A percentile compares a stretch with the other conserved stretches of the same genome.
These are phyloP conservation scores for Tirmania nivea DNA, from an alignment of 495 filamentous ascomycete species.

Conservation along the genomic window DNA sequence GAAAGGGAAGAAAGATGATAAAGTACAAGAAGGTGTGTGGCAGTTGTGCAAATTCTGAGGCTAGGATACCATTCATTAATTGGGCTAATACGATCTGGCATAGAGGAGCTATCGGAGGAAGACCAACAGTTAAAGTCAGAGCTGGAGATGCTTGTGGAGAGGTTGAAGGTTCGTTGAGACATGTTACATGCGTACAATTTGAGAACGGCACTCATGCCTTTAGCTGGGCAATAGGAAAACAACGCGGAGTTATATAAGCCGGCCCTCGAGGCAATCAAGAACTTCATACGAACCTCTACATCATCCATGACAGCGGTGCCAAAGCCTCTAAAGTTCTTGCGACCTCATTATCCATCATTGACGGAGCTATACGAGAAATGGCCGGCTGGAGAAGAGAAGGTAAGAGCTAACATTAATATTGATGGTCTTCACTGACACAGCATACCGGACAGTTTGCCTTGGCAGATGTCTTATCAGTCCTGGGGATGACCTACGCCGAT, in stretches of 20 bases:
- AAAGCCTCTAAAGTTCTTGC: conserved; percentile 91
- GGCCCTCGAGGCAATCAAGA: conserved; percentile 84
- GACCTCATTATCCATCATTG: conserved; percentile 81
- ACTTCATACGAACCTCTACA: conserved; percentile 93
- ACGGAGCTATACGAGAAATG: conserved; percentile 72
- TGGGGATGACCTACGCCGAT: conserved; percentile 97
- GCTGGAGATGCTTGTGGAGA: conserved; percentile 94
- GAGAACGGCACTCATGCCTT: neutral
- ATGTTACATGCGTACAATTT: neutral
- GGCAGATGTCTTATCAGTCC: conserved; percentile 87
- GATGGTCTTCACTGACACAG: neutral
- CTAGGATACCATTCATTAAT: conserved; percentile 19
- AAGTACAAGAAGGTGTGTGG: conserved; percentile 31
- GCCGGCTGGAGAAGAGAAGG: conserved; percentile 64
- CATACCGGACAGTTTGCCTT: conserved; percentile 42
- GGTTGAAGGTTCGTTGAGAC: conserved; percentile 48
- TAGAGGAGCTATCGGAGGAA: conserved; percentile 85
- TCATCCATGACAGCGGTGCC: conserved; percentile 98
- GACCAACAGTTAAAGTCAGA: conserved; percentile 95
- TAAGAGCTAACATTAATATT: conserved; percentile 8
- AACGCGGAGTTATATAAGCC: conserved; percentile 77
- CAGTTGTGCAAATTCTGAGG: conserved; percentile 6
- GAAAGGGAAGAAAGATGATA: conserved; percentile 22
- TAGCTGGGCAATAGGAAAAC: conserved; percentile 37
- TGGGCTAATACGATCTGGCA: neutral